Base-by-base conservation (phyloP, 129 eudicot genomes). In the Gnaphalium uliginosum region DNA sequence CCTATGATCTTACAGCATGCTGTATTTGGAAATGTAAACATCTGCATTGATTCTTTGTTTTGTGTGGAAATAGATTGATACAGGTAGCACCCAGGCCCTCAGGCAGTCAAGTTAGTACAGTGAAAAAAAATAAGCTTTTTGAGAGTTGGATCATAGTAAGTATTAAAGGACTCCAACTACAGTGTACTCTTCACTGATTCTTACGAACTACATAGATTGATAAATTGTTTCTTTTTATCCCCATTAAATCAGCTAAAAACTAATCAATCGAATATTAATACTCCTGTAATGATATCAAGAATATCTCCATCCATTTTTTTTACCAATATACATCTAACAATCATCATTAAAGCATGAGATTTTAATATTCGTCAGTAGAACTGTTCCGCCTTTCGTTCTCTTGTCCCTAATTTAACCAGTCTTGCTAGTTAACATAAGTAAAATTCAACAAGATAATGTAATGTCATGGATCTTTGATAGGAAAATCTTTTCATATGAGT, bases 131-230 rank as follows among this genome's bases (percentile, higher is more conserved):
- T 60, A 24, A 22, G 74, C 37, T 50, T 17, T 26, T 41, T 27
- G 43, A 23, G 22, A 70, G 63, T 26, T 8, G 48, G 43, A 27
- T 25, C 39, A 50, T 70, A 26, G 17, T 70, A 70, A n/a, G 41
- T 15, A 51, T 23, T 22, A 56, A 32, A 71, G 27, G n/a, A 71
- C 50, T 32, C 19, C 51, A 71, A 30, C 30, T 71, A 9, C 13
- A 51, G 64, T 29, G 35, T 19, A 71, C 21, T 53, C 6, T n/a
- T 71, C 75, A 71, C 25, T 18, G 63, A 18, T 70, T 26, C 29
- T 18, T 51, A 17, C 29, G 27, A 21, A 5, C 0, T 18, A 51
- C 24, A 71, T 61, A 61, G 37, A 61, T 4, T 25, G 2, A 61
- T 14, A 26, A 25, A 13, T 15, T 27, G 13, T 27, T 61, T 23